Conservation (phyloP, 192 early-diverging fungal genomes). For the Gamsiella multidivaricata region DNA sequence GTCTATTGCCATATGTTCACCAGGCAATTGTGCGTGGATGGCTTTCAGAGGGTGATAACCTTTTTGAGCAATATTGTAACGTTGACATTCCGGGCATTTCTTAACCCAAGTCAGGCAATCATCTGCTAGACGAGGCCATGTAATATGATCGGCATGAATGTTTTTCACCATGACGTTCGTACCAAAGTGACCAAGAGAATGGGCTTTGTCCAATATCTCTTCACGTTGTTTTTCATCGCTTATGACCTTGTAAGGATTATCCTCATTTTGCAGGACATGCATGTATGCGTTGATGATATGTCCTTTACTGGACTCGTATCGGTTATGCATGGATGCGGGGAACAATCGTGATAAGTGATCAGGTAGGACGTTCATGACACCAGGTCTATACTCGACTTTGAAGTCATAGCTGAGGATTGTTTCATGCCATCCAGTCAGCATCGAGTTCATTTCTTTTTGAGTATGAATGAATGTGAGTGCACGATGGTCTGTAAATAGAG, state of each 20-base stretch:
- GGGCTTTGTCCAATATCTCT: too few species aligned
- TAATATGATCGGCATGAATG: slow-evolving; percentile 21
- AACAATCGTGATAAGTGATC: slow-evolving; percentile 41
- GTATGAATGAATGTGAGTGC: slow-evolving; percentile 36
- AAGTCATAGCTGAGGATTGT: slow-evolving; percentile 42
- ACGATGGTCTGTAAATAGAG: slow-evolving; percentile 53
- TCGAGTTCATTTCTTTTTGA: slow-evolving; percentile 12
- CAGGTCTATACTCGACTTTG: slow-evolving; percentile 21
- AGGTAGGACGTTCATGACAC: slow-evolving; percentile 45
- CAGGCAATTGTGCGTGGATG: slow-evolving; percentile 21
- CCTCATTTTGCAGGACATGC: background rate
- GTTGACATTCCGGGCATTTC: slow-evolving; percentile 27
- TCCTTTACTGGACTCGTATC: background rate
- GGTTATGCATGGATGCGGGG: background rate
- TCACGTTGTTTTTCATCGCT: background rate
- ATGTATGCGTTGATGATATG: background rate
- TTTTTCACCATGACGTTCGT: slow-evolving; percentile 6
- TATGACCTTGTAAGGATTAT: background rate
- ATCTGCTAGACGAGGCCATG: slow-evolving; percentile 27
- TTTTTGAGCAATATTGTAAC: slow-evolving; percentile 32
- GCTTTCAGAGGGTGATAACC: slow-evolving; percentile 28
- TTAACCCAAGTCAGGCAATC: slow-evolving; percentile 22
- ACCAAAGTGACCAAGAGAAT: slow-evolving; percentile 32
- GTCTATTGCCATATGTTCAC: slow-evolving; percentile 28
- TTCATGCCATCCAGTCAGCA: slow-evolving; percentile 44